Percentiles rank a stretch among this genome's conserved stretches.
These are phyloP conservation scores for Solanum chacoense DNA, from an alignment of 305 asterid species.

Conservation along the genomic window DNA sequence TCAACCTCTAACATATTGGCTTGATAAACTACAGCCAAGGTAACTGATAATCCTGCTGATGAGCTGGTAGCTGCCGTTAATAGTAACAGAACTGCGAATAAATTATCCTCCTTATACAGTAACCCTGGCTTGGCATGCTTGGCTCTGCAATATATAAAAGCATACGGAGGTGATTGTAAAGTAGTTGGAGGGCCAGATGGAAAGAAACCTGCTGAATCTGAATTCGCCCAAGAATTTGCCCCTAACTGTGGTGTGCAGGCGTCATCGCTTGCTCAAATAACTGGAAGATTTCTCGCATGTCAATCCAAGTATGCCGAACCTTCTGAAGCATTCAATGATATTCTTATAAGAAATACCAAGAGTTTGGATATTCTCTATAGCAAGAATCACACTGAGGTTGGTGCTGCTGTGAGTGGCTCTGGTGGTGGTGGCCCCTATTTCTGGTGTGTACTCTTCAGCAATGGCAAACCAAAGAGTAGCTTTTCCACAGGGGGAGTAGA, in stretches of 20 bases:
- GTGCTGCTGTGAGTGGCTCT: constrained; percentile 80
- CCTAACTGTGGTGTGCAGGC: constrained; percentile 61
- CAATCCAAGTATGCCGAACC: constrained; percentile 58
- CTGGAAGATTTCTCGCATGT: constrained; percentile 82
- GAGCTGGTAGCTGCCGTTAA: constrained; percentile 44
- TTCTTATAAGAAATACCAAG: constrained; percentile 45
- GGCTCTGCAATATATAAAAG: constrained; percentile 86
- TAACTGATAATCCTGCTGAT: constrained; percentile 84
- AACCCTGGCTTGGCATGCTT: constrained; percentile 77
- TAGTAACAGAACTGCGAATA: constrained; percentile 59
- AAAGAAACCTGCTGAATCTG: constrained; percentile 54
- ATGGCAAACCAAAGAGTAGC: constrained; percentile 51
- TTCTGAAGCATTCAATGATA: constrained; percentile 43
- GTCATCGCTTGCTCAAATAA: constrained; percentile 49
- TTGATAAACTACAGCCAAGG: constrained; percentile 40
- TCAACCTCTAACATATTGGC: constrained; percentile 3
- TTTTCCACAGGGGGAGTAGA: constrained; percentile 45
- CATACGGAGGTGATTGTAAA: constrained; percentile 65
- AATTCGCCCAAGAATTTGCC: constrained; percentile 60
- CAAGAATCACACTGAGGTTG: constrained; percentile 80
- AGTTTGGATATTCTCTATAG: constrained; percentile 49
- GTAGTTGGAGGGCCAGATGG: constrained; percentile 67
- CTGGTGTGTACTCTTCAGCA: constrained; percentile 85
- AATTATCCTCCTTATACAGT: constrained; percentile 53
- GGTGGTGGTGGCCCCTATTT: constrained; percentile 69